These are phyloP conservation scores for Lodderomyces parapsilosis DNA, from an alignment of 1,139 yeast genomes.

Conservation along the genomic window DNA sequence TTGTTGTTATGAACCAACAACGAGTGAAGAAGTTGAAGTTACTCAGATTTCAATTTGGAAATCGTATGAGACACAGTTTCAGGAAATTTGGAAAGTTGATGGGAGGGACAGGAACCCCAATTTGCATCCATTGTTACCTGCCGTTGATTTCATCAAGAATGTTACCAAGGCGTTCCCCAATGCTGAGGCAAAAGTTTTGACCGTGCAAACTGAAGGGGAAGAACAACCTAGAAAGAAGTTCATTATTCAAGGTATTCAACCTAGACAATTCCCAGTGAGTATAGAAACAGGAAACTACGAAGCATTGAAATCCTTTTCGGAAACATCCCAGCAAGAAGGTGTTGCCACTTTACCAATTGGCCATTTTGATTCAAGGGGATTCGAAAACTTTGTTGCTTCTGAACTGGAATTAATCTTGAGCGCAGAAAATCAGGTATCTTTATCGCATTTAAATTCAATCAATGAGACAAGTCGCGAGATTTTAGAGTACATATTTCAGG, in stretches of 20 bases:
- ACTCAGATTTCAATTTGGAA: conserved; percentile 97
- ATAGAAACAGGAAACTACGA: conserved; percentile 48
- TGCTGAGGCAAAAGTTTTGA: conserved; percentile 90
- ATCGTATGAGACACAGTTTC: conserved; percentile 84
- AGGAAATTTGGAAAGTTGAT: conserved; percentile 31
- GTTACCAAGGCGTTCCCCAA: conserved; percentile 89
- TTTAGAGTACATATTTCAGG: conserved; percentile 32
- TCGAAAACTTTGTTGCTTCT: conserved; percentile 28
- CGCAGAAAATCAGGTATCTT: conserved; percentile 21
- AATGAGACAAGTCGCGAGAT: conserved; percentile 32
- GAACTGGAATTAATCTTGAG: conserved; percentile 25
- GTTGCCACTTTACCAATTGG: conserved; percentile 33
- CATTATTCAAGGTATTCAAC: conserved; percentile 82
- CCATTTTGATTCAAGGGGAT: conserved; percentile 35
- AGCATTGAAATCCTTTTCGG: conserved; percentile 31
- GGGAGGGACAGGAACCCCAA: not conserved
- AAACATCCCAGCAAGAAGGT: conserved; percentile 5
- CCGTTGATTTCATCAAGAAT: conserved; percentile 94
- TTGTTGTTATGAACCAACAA: conserved; percentile 74
- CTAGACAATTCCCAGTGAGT: conserved; percentile 44
- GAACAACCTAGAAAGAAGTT: conserved; percentile 61
- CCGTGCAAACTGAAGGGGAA: conserved; percentile 48
- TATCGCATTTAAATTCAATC: conserved; percentile 20
- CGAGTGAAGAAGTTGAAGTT: conserved; percentile 65
- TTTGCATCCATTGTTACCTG: conserved; percentile 72